phyloP scores from a whole-genome alignment of 2,329 filamentous ascomycete genomes.

The Venturia asperata region DNA sequence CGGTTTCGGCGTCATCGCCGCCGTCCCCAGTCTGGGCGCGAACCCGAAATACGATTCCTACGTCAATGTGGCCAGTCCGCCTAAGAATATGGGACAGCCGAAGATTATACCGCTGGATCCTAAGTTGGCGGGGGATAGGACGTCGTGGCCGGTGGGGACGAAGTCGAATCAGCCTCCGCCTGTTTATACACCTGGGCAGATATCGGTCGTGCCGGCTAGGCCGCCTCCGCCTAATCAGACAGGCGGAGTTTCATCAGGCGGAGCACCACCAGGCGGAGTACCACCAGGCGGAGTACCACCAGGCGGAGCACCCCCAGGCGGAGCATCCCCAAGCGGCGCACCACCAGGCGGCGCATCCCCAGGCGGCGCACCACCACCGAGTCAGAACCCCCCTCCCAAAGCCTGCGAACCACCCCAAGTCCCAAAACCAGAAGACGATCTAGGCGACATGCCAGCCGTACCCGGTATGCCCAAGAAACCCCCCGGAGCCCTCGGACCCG shows the following conservation, averaged over 20 bases:
- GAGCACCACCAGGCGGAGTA: not conserved
- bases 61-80: not conserved
- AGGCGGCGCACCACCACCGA: too few relatives aligned
- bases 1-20: constrained; percentile 16
- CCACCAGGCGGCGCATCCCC: too few relatives aligned
- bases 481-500: not conserved
- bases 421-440: constrained; percentile 12
- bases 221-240: not conserved
- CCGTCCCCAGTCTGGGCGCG: constrained; percentile 3
- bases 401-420: not conserved
- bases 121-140: not conserved
- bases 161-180: not conserved
- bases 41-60: constrained; percentile 11
- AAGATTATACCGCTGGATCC: not conserved
- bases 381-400: not conserved
- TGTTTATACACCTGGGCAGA: not conserved
- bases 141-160: constrained; percentile 5
- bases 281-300: too few relatives aligned
- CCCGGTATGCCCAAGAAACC: constrained; percentile 1
- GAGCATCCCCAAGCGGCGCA: too few relatives aligned
- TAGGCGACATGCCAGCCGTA: not conserved
- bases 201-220: not conserved
- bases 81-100: not conserved
- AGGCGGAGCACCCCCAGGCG: too few relatives aligned
- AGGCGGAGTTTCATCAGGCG: not conserved